A percentile compares a stretch with the other conserved stretches of the same genome.
Evolutionary conservation across 495 filamentous ascomycete genomes (phyloP).

Genomic region (Tuber indicum): DNA sequence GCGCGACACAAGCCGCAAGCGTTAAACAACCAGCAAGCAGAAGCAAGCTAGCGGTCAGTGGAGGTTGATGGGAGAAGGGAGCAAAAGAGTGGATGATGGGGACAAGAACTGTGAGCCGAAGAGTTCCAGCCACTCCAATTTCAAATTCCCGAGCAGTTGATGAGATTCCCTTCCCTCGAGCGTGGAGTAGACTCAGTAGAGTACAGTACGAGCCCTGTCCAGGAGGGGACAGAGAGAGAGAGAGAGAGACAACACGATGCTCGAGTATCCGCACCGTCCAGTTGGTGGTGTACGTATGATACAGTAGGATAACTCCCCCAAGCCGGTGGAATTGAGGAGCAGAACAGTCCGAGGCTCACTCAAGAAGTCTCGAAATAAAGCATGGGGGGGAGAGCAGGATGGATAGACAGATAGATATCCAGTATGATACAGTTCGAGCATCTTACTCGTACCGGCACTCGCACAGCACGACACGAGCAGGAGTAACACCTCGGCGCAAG

Average conservation of each 20-base stretch:
- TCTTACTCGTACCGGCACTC: too few species aligned
- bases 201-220: neutral
- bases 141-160: neutral
- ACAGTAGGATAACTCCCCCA: neutral
- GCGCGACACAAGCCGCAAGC: neutral
- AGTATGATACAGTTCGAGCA: neutral
- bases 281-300: neutral
- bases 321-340: neutral
- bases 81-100: neutral
- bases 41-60: neutral
- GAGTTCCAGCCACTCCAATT: neutral
- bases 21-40: neutral
- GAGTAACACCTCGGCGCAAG: neutral
- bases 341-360: neutral
- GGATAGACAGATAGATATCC: neutral
- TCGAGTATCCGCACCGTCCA: neutral
- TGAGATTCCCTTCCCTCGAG: neutral
- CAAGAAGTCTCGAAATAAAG: neutral
- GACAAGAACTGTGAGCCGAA: neutral
- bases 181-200: neutral
- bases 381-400: neutral
- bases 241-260: neutral
- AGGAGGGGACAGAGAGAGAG: neutral
- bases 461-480: too few species aligned
- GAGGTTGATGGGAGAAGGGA: neutral